Evolutionary conservation across 495 filamentous ascomycete genomes (phyloP), one percentile per base, ranked within the genome.

Genomic region (Penicillium argentinense): DNA sequence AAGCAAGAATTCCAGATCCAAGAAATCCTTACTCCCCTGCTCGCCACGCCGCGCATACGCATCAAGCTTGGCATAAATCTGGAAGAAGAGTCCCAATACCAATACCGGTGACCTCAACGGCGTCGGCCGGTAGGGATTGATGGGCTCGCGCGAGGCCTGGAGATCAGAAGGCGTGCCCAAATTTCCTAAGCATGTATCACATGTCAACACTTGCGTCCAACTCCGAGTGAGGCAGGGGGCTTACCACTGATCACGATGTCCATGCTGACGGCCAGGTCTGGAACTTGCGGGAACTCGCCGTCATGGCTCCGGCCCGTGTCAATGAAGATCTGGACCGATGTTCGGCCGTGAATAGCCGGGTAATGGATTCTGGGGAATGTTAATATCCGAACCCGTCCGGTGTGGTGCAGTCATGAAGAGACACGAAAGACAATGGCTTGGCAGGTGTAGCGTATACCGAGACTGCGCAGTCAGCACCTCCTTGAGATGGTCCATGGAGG

Each of bases 191-290:
- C 23, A 39, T 51, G 24, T 18, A 39, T n/a, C 9, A 23, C 5
- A 5, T 13, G 29, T 25, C 39, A 26, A 25, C 9, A 39, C 37
- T 40, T 39, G 26, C 16, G 27, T 18, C 17, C 26, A 25, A 19
- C 29, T 13, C 18, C 9, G 39, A 23, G 23, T 4, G 23, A 36
- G 22, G 17, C 28, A 18, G 24, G 12, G 4, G 25, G 11, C 48
- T 49, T 29, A 57, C 54, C 54, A 44, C 54, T 57, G 9, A 57
- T 57, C 11, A 57, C 54, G 9, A 57, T 52, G 23, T 57, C 54
- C 54, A 57, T 57, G 32, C 54, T 57, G 36, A 57, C 54, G 12
- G 54, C 54, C 42, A 57, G 32, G 33, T 57, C 54, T 3, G 54
- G 49, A 13, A 57, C 49, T 21, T 57, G 45, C 9, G 54, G 49